Conservation (phyloP, 768 basidiomycete species). For the Rhodotorula babjevae region DNA sequence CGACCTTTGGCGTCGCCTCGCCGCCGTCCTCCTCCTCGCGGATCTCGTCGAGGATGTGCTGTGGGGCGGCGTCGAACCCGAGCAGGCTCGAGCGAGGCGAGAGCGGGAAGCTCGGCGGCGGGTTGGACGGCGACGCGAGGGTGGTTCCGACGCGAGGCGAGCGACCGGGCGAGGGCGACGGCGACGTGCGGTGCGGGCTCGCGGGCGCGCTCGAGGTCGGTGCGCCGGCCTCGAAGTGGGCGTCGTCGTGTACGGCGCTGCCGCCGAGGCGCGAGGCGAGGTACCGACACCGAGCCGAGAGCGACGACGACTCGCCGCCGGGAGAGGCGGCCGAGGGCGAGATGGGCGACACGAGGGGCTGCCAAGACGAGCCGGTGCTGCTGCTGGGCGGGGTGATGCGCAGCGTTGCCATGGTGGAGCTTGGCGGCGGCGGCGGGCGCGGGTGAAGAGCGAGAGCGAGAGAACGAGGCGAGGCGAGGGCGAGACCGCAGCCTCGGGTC, state of each 20-base stretch:
- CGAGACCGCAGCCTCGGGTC: too few relatives aligned
- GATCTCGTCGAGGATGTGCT: slow-evolving; percentile 23
- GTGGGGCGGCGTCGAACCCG: slow-evolving; percentile 7
- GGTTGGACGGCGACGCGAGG: background rate
- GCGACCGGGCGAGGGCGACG: background rate
- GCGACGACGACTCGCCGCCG: background rate
- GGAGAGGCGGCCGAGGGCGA: background rate
- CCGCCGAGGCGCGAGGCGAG: slow-evolving; percentile 26
- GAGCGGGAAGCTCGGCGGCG: background rate
- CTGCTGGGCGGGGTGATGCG: background rate
- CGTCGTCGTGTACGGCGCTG: slow-evolving; percentile 12
- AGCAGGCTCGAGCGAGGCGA: slow-evolving; percentile 9
- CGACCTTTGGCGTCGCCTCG: background rate
- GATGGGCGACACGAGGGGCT: slow-evolving; percentile 14
- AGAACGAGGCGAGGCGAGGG: background rate
- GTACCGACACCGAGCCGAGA: slow-evolving; percentile 23
- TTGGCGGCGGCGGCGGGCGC: too few relatives aligned
- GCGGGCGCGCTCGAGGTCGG: background rate
- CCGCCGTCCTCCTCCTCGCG: slow-evolving; percentile 14
- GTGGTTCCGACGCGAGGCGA: background rate
- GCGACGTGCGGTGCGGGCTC: background rate
- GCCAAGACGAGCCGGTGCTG: slow-evolving; percentile 1
- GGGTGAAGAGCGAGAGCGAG: background rate
- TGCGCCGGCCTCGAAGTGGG: background rate
- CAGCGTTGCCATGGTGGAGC: slow-evolving; percentile 4